These are phyloP conservation scores for Lagerstroemia speciosa DNA, from an alignment of 345 rosid species.

Conservation along the genomic window DNA sequence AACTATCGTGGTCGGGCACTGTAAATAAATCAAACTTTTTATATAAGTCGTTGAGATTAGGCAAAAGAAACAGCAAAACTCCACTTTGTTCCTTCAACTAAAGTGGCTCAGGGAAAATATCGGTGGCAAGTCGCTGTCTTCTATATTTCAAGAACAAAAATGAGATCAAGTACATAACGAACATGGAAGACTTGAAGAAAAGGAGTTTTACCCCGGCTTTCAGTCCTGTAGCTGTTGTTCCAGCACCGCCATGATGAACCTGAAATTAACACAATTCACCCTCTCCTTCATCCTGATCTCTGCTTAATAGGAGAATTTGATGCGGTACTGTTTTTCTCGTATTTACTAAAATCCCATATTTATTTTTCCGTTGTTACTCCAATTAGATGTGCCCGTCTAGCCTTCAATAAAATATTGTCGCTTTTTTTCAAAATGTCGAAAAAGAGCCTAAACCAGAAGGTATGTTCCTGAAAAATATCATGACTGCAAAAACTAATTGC, in stretches of 20 bases:
- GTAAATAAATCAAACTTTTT: slow-evolving; percentile 15
- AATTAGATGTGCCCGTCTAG: background rate
- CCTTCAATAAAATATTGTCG: background rate
- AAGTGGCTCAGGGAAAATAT: background rate
- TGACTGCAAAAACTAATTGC: background rate
- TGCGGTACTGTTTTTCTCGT: background rate
- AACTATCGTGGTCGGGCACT: slow-evolving; percentile 97
- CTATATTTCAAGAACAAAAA: no score
- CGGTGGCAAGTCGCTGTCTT: no score
- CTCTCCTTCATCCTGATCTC: no score
- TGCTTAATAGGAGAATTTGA: no score
- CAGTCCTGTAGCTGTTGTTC: slow-evolving; percentile 94
- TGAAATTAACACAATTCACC: slow-evolving; percentile 19
- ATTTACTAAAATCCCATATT: background rate
- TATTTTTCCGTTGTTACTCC: background rate
- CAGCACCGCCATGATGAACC: slow-evolving; percentile 99
- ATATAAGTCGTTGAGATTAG: slow-evolving; percentile 6
- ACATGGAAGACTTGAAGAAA: background rate
- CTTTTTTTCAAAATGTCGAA: background rate
- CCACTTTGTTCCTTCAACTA: background rate
- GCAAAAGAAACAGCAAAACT: background rate
- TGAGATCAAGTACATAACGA: background rate
- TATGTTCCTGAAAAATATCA: no score
- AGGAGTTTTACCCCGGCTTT: slow-evolving; percentile 69
- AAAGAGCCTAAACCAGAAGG: no score